Percentiles rank a stretch among this genome's conserved stretches.
Evolutionary conservation across 208 protist species (phyloP).

Genomic region (Leishmania braziliensis): DNA sequence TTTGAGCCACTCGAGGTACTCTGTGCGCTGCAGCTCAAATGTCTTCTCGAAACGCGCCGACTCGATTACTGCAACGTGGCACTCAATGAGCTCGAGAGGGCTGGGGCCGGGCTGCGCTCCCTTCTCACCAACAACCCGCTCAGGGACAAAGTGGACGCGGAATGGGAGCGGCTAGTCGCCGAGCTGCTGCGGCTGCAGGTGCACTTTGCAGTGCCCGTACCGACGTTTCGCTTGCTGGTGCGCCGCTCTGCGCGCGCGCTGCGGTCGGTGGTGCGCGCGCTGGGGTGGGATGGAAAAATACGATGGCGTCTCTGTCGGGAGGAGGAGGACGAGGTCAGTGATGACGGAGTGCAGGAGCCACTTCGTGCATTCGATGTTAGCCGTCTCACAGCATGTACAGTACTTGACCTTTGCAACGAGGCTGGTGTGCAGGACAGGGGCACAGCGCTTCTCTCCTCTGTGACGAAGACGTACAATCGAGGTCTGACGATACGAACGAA

Average conservation of each 20-base stretch:
- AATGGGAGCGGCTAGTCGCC: constrained; percentile 2
- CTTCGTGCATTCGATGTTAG: background rate
- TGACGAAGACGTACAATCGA: constrained; percentile 11
- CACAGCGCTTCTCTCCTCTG: constrained; percentile 5
- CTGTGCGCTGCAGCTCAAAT: constrained; percentile 33
- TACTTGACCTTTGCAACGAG: background rate
- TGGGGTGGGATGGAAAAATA: constrained; percentile 26
- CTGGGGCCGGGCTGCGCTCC: constrained; percentile 13
- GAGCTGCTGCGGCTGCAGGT: constrained; percentile 26
- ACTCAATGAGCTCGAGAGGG: constrained; percentile 22
- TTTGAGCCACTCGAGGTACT: constrained; percentile 25
- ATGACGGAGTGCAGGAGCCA: background rate
- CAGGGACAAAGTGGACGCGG: background rate
- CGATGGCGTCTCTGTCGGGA: background rate
- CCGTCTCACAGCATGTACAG: background rate
- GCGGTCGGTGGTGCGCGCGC: constrained; percentile 12
- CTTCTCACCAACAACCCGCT: constrained; percentile 5
- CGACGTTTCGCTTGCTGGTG: constrained; percentile 18
- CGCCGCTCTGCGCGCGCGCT: constrained; percentile 16
- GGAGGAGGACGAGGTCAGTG: background rate
- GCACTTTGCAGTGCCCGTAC: constrained; percentile 20
- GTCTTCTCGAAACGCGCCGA: constrained; percentile 24
- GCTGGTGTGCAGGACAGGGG: background rate
- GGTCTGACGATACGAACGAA: background rate
- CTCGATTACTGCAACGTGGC: constrained; percentile 28